Conservation (phyloP, 306 rosid species). For the Rosa persica region DNA sequence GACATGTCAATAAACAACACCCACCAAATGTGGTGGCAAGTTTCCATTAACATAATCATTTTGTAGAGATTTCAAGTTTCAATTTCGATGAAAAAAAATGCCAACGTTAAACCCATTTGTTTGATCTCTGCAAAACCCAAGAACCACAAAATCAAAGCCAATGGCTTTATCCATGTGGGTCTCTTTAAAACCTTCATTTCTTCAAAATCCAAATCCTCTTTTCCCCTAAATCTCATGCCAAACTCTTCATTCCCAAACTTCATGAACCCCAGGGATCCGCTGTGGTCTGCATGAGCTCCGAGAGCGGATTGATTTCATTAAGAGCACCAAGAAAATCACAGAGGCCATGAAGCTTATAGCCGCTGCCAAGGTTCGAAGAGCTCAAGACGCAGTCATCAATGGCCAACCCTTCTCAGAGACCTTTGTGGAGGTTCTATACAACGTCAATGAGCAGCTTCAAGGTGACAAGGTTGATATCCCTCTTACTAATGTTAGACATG, state of each 20-base stretch:
- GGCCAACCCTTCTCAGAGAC: constrained; percentile 64
- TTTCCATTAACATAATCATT: neutral
- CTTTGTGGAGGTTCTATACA: constrained; percentile 49
- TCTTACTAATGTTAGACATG: constrained; percentile 43
- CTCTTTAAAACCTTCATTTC: constrained; percentile 32
- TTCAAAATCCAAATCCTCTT: constrained; percentile 26
- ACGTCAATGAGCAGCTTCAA: constrained; percentile 52
- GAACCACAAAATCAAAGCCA: neutral
- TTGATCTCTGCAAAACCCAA: constrained; percentile 13
- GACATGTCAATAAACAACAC: constrained; percentile 16
- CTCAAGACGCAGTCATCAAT: constrained; percentile 76
- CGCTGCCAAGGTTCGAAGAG: constrained; percentile 70
- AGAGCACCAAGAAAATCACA: constrained; percentile 63
- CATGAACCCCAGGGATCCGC: constrained; percentile 17
- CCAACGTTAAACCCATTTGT: neutral
- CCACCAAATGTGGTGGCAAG: constrained; percentile 43
- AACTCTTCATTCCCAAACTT: constrained; percentile 11
- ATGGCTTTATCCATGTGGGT: constrained; percentile 30
- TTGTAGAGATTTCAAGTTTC: neutral
- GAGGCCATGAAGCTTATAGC: constrained; percentile 80
- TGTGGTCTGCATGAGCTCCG: constrained; percentile 58
- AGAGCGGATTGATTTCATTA: constrained; percentile 45
- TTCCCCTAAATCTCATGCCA: neutral
- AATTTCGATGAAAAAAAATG: neutral
- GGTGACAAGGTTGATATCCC: constrained; percentile 52